Base-by-base conservation (phyloP, 2,329 filamentous ascomycete species). In the Fusarium falciforme region DNA sequence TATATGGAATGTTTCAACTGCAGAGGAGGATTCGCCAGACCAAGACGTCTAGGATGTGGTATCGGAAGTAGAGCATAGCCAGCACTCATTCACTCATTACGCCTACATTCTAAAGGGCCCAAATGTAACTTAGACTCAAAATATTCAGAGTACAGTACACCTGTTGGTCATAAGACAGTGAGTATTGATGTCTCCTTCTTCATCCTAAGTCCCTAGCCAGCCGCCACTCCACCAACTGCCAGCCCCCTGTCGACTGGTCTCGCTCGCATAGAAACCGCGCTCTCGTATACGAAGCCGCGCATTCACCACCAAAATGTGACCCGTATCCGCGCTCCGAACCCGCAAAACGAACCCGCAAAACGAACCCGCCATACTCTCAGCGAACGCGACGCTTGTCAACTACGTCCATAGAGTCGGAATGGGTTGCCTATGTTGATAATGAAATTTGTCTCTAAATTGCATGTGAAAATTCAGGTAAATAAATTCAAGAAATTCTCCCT, bases 1-100 rank as follows among this genome's bases (percentile, higher is more conserved):
- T 54, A 20, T 91, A 91, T 81, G 87, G 47, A 11, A n/a, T 54
- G 29, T 54, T 54, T 20, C 47, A 54, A 54, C 25, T 54, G 5
- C 47, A 54, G 27, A 54, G 25, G 25, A 54, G 31, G 17, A 54
- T 54, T 31, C 47, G 92, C 9, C 17, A 10, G 17, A 54, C 47
- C 25, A 54, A 54, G 47, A 54, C 47, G 16, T 31, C 29, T 7
- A 54, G 27, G 27, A 54, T 54, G 47, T 54, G 47, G 47, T 31
- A 54, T 54, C 47, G 27, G 47, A 58, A 58, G n/a, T 58, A 58
- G 20, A 6, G 12, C 20, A 33, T 25, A 31, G 25, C 1, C n/a
- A 54, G 47, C 3, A 31, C 9, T 12, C 9, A 31, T 31, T 54
- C 25, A 7, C 6, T 14, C 47, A 54, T 54, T 20, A 31, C 27